A percentile compares a stretch with the other conserved stretches of the same genome.
Evolutionary conservation across 371 early-diverging fungal genomes (phyloP).

Genomic region (Lichtheimia ramosa): DNA sequence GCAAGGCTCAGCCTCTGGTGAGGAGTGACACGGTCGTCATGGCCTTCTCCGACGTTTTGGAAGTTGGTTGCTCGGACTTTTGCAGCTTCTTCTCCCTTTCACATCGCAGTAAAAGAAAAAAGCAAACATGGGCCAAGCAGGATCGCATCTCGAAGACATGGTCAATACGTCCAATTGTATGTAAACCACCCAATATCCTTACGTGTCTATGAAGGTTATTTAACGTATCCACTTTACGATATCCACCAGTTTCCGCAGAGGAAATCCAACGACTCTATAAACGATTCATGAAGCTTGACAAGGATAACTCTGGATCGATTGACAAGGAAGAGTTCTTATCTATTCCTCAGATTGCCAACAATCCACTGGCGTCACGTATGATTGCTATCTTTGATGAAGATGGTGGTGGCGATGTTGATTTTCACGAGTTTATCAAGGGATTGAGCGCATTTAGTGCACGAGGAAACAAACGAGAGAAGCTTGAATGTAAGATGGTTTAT

Average conservation of each 20-base stretch:
- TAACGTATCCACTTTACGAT: neutral
- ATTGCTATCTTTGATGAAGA: conserved; percentile 96
- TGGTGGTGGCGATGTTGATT: conserved; percentile 97
- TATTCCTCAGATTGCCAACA: conserved; percentile 94
- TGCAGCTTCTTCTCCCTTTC: too few species aligned
- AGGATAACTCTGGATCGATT: conserved; percentile 91
- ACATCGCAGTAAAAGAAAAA: too few species aligned
- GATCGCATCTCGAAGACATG: conserved; percentile 55
- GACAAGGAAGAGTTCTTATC: conserved; percentile 95
- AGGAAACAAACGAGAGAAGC: conserved; percentile 90
- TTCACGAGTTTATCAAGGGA: conserved; percentile 95
- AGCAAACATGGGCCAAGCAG: conserved; percentile 42
- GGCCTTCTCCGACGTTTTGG: too few species aligned
- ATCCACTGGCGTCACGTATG: conserved; percentile 93
- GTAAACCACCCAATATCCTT: neutral
- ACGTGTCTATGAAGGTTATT: neutral
- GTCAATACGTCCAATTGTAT: conserved; percentile 54
- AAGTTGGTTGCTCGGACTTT: too few species aligned
- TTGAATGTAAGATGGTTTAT: conserved; percentile 70
- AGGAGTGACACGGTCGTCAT: too few species aligned
- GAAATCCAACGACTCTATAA: conserved; percentile 97
- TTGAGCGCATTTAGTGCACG: conserved; percentile 91
- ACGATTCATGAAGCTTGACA: conserved; percentile 95
- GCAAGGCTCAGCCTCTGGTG: too few species aligned
- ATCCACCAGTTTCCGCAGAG: conserved; percentile 74